These are phyloP conservation scores for Sequoiadendron giganteum DNA, from an alignment of 75 land plant genomes.

Conservation along the genomic window DNA sequence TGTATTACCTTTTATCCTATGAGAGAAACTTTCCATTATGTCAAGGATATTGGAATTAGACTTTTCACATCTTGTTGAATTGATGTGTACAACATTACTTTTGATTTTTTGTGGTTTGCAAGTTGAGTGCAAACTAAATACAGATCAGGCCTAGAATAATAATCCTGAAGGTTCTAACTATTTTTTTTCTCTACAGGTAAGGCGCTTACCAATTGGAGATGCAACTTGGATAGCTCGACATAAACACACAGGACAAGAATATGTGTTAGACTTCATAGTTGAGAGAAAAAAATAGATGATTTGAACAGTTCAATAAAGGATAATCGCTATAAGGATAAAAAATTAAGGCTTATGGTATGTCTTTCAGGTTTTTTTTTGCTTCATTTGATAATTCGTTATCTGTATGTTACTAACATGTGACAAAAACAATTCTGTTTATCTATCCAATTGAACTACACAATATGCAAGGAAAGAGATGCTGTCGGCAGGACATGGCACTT, in stretches of 20 bases:
- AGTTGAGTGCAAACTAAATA: not conserved
- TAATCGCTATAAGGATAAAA: constrained; percentile 87
- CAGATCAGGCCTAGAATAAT: not conserved
- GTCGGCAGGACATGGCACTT: not conserved
- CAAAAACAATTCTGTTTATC: not conserved
- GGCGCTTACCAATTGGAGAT: constrained; percentile 91
- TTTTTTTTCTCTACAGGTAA: constrained; percentile 49
- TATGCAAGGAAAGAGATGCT: too few species aligned
- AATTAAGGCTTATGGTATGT: constrained; percentile 74
- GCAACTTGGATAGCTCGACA: constrained; percentile 91
- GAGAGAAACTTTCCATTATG: not conserved
- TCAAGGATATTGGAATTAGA: not conserved
- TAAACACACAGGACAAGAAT: constrained; percentile 51
- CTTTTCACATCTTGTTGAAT: not conserved
- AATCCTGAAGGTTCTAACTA: not conserved
- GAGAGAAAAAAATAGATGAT: constrained; percentile 92
- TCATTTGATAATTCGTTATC: not conserved
- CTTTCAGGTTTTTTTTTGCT: not conserved
- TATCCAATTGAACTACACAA: too few species aligned
- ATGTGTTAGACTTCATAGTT: constrained; percentile 93
- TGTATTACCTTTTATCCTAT: too few species aligned
- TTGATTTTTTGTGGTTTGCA: not conserved
- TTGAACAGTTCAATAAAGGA: constrained; percentile 82
- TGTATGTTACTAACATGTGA: not conserved
- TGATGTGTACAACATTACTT: not conserved